These are phyloP conservation scores for Aegilops tauschii DNA, from an alignment of 176 grass and related monocot species.

Conservation along the genomic window DNA sequence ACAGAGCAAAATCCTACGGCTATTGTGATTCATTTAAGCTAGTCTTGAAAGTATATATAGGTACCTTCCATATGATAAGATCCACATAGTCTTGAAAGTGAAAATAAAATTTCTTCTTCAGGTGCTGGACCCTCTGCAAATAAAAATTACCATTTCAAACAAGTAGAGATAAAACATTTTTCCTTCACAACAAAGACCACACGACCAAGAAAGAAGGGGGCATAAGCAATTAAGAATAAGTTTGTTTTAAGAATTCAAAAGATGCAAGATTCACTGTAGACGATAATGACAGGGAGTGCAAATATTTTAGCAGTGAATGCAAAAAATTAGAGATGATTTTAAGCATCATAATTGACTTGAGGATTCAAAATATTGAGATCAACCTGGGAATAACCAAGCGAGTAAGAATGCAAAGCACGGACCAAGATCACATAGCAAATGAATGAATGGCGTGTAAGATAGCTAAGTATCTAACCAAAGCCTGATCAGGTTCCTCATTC, in stretches of 20 bases:
- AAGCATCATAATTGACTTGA: background rate
- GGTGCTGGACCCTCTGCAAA: constrained; percentile 88
- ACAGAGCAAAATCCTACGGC: no score
- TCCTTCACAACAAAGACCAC: background rate
- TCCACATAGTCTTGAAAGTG: constrained; percentile 96
- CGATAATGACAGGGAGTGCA: background rate
- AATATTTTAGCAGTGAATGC: background rate
- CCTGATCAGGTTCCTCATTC: constrained; percentile 11
- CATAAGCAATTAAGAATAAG: background rate
- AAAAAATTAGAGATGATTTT: background rate
- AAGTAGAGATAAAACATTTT: background rate
- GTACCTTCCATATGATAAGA: constrained; percentile 95
- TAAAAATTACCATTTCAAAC: constrained; percentile 39
- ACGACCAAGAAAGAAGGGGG: background rate
- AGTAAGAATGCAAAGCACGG: background rate
- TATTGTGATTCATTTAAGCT: no score
- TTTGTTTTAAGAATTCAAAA: constrained; percentile 1
- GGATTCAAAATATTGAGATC: constrained; percentile 8
- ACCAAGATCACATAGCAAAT: constrained; percentile 2
- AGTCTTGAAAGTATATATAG: background rate
- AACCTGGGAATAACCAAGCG: background rate
- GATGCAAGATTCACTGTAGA: background rate
- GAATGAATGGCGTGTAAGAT: constrained; percentile 2
- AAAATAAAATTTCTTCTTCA: constrained; percentile 98
- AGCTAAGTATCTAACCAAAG: constrained; percentile 47